Conservation (phyloP, 495 filamentous ascomycete species). For the Penicillium antarcticum region DNA sequence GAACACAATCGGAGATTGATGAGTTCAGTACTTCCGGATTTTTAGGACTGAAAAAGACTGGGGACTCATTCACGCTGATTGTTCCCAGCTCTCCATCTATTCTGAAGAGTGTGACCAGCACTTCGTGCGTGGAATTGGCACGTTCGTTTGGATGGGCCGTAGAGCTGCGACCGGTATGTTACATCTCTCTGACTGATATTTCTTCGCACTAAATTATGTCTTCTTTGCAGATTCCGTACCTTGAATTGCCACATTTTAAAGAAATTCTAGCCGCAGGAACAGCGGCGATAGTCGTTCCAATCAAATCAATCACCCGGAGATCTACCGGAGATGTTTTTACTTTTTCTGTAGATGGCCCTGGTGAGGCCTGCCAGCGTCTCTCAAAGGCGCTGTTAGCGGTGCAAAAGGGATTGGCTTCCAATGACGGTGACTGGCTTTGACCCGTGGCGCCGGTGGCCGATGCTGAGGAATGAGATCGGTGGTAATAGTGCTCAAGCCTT, state of each 20-base stretch:
- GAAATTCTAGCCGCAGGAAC: conserved; percentile 84
- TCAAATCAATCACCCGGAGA: conserved; percentile 63
- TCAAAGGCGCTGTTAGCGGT: not conserved
- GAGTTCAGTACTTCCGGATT: conserved; percentile 49
- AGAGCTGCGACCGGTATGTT: conserved; percentile 42
- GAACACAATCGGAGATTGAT: conserved; percentile 39
- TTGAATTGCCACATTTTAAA: conserved; percentile 62
- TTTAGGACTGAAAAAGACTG: conserved; percentile 32
- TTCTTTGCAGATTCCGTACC: conserved; percentile 56
- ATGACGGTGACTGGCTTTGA: not conserved
- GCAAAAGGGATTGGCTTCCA: not conserved
- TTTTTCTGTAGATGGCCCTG: not conserved
- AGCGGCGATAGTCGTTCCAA: conserved; percentile 76
- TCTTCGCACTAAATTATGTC: not conserved
- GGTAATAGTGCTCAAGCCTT: too few species aligned
- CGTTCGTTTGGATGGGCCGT: conserved; percentile 56
- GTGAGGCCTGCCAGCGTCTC: not conserved
- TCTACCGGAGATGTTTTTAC: not conserved
- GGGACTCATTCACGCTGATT: conserved; percentile 38
- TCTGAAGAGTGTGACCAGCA: conserved; percentile 66
- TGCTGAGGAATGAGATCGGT: not conserved
- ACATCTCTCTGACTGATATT: not conserved
- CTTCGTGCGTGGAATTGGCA: conserved; percentile 56
- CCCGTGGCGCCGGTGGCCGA: not conserved
- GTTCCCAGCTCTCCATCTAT: conserved; percentile 63